Percentiles rank a stretch among this genome's conserved stretches.
Conservation (phyloP, 176 grass and related monocot species). For the Zizania latifolia region DNA sequence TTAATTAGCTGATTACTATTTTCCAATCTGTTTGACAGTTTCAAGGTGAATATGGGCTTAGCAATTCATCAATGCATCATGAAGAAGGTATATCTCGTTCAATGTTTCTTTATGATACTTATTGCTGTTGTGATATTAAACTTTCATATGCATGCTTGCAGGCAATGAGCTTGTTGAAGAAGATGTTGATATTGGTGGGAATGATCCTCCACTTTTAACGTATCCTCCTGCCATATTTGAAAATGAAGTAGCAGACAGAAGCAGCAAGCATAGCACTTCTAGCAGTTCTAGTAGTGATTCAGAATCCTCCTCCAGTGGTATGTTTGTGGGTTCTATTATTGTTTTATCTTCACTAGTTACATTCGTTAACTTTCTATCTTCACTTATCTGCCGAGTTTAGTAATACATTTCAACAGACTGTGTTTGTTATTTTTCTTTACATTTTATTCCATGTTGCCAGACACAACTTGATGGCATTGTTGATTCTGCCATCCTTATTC, state of each 20-base stretch:
- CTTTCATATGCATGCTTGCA: conserved; percentile 28
- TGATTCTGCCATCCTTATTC: neutral
- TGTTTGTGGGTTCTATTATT: conserved; percentile 15
- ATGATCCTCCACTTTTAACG: conserved; percentile 69
- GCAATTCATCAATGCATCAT: conserved; percentile 59
- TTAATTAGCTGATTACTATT: conserved; percentile 33
- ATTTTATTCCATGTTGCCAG: neutral
- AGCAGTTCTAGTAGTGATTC: conserved; percentile 83
- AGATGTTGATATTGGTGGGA: conserved; percentile 83
- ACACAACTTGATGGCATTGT: neutral
- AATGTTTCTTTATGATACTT: conserved; percentile 13
- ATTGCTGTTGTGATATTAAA: neutral
- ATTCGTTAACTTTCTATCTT: neutral
- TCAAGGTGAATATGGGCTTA: conserved; percentile 69
- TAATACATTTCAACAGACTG: neutral
- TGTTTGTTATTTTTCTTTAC: neutral
- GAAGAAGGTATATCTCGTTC: conserved; percentile 52
- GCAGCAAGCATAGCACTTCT: conserved; percentile 73
- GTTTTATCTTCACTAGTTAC: conserved; percentile 15
- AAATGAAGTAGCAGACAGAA: conserved; percentile 63
- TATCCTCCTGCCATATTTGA: conserved; percentile 79
- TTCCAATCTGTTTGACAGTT: conserved; percentile 46
- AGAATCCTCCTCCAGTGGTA: conserved; percentile 84
- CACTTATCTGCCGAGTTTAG: neutral
- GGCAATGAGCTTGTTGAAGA: conserved; percentile 72